Percentiles rank a stretch among this genome's conserved stretches.
These are phyloP conservation scores for Trichoderma orchidacearum DNA, from an alignment of 495 filamentous ascomycete species.

Conservation along the genomic window DNA sequence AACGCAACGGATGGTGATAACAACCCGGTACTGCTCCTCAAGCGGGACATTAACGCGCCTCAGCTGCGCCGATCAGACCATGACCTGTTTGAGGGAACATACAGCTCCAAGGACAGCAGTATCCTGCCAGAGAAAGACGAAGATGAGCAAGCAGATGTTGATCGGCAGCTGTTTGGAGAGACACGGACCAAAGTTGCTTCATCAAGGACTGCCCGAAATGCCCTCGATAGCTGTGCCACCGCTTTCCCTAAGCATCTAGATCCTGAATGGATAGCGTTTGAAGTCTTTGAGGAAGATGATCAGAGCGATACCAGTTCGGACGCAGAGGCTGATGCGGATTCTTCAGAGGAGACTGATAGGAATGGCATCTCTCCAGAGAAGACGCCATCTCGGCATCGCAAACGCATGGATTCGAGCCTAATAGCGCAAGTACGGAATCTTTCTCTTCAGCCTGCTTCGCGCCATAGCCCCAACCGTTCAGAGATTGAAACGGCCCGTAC, in stretches of 20 bases:
- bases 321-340: background rate
- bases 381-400: constrained; percentile 2
- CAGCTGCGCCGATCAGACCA: constrained; percentile 39
- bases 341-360: constrained; percentile 14
- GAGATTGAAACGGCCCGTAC: background rate
- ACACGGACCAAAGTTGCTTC: constrained; percentile 7
- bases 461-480: constrained; percentile 3
- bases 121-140: constrained; percentile 16
- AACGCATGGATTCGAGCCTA: constrained; percentile 23
- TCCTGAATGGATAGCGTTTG: constrained; percentile 90
- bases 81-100: background rate
- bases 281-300: constrained; percentile 62
- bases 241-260: constrained; percentile 67
- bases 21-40: constrained; percentile 76
- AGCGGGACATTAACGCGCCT: constrained; percentile 64
- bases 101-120: constrained; percentile 7
- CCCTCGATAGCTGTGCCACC: background rate
- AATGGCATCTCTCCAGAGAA: constrained; percentile 2
- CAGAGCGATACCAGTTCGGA: constrained; percentile 11
- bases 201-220: background rate
- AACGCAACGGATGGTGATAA: constrained; percentile 60
- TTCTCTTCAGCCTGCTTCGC: constrained; percentile 15
- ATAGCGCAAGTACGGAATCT: constrained; percentile 25
- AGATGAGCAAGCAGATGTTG: constrained; percentile 47
- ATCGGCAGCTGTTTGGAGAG: constrained; percentile 50